Evolutionary conservation across 176 grass and related monocot genomes (phyloP).

Genomic region (Cenchrus fungigraminus): DNA sequence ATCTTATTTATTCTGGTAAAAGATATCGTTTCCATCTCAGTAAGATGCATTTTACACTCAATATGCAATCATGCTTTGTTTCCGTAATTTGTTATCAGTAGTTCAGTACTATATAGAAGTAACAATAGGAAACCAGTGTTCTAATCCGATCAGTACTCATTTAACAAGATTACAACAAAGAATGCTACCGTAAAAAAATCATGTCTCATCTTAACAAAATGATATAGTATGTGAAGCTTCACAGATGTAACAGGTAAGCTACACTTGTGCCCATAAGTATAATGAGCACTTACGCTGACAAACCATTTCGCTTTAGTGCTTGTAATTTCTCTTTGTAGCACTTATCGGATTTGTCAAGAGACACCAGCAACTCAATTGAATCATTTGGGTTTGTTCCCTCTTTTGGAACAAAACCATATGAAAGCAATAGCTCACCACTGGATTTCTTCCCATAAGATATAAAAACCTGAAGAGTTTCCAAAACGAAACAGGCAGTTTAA

Average conservation of each 20-base stretch:
- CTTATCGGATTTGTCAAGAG: conserved; percentile 77
- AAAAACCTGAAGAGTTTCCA: conserved; percentile 66
- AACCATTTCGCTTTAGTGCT: conserved; percentile 70
- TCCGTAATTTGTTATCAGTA: neutral
- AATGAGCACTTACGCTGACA: conserved; percentile 74
- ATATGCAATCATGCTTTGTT: neutral
- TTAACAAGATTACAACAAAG: conserved; percentile 13
- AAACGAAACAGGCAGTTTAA: conserved; percentile 24
- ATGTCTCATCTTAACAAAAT: conserved; percentile 9
- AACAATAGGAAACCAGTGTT: conserved; percentile 18
- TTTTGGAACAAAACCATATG: conserved; percentile 97
- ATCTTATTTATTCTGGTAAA: conserved; percentile 25
- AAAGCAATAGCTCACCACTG: conserved; percentile 93
- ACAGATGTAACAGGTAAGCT: conserved; percentile 26
- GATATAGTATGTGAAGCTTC: conserved; percentile 15
- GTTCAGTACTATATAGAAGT: neutral
- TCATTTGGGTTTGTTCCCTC: conserved; percentile 97
- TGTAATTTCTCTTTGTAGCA: conserved; percentile 89
- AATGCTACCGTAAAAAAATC: conserved; percentile 7
- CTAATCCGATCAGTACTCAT: neutral
- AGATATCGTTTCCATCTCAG: neutral
- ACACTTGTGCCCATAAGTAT: conserved; percentile 5
- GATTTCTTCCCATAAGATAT: conserved; percentile 98
- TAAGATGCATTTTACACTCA: neutral
- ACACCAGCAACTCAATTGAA: conserved; percentile 80